These are phyloP conservation scores for Talaromyces liani DNA, from an alignment of 495 filamentous ascomycete species.

Conservation along the genomic window DNA sequence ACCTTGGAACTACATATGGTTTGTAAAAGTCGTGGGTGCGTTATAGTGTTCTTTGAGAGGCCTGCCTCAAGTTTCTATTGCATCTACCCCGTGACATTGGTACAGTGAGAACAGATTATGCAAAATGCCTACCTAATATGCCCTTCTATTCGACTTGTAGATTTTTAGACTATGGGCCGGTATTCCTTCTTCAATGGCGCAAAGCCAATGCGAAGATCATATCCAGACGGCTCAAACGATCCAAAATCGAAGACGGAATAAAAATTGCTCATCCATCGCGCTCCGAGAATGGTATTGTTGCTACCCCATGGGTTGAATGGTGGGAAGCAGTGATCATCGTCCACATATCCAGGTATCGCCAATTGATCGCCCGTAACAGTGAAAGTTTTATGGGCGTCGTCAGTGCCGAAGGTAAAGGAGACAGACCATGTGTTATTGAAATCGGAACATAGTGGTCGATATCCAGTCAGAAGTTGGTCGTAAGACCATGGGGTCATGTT, in stretches of 20 bases:
- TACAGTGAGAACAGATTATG: background rate
- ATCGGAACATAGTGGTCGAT: conserved; percentile 2
- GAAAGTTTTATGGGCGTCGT: background rate
- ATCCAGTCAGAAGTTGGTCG: background rate
- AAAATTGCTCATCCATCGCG: background rate
- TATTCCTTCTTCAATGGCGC: background rate
- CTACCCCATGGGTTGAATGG: background rate
- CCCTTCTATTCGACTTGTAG: background rate
- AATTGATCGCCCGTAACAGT: background rate
- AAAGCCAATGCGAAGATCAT: background rate
- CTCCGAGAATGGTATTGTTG: background rate
- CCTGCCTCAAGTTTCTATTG: no score
- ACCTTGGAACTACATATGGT: no score
- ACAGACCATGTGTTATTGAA: background rate
- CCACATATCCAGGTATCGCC: background rate
- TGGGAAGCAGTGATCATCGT: background rate
- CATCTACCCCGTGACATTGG: no score
- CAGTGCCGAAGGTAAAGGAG: background rate
- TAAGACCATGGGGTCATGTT: background rate
- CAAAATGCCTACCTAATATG: background rate
- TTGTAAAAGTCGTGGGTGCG: no score
- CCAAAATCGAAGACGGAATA: background rate
- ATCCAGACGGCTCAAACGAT: background rate
- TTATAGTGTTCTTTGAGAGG: no score
- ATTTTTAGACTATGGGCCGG: background rate